Conservation (phyloP, 148 eudicot genomes). For the Beta vulgaris region DNA sequence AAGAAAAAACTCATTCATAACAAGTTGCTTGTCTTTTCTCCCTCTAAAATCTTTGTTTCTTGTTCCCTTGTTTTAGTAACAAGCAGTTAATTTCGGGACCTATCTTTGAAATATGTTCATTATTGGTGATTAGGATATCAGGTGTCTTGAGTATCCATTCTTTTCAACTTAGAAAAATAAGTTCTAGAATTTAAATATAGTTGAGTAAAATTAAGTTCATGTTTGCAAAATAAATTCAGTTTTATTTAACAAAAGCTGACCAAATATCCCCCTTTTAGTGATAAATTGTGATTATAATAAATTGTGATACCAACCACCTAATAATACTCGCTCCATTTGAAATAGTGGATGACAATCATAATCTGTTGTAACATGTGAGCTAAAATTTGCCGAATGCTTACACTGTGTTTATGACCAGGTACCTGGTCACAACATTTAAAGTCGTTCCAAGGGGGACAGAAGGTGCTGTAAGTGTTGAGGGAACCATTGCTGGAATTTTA, state of each 20-base stretch:
- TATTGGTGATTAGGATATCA: background rate
- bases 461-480: constrained; percentile 94
- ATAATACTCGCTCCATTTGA: background rate
- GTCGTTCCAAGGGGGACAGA: constrained; percentile 91
- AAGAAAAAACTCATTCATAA: no score
- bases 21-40: background rate
- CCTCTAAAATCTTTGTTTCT: background rate
- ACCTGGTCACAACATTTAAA: constrained; percentile 85
- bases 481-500: constrained; percentile 81
- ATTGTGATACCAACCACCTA: background rate
- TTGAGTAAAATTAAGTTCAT: background rate
- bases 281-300: background rate
- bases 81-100: background rate
- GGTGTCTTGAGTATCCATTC: background rate
- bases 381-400: background rate
- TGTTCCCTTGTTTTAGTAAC: background rate
- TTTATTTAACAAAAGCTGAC: no score
- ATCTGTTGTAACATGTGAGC: background rate
- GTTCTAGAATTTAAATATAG: background rate
- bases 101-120: background rate
- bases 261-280: no score
- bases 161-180: background rate
- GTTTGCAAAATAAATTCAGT: background rate
- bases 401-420: constrained; percentile 40
- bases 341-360: background rate